A percentile compares a stretch with the other conserved stretches of the same genome.
phyloP scores from a whole-genome alignment of 2,329 filamentous ascomycete species.

The Ascochyta clinopodiicola region DNA sequence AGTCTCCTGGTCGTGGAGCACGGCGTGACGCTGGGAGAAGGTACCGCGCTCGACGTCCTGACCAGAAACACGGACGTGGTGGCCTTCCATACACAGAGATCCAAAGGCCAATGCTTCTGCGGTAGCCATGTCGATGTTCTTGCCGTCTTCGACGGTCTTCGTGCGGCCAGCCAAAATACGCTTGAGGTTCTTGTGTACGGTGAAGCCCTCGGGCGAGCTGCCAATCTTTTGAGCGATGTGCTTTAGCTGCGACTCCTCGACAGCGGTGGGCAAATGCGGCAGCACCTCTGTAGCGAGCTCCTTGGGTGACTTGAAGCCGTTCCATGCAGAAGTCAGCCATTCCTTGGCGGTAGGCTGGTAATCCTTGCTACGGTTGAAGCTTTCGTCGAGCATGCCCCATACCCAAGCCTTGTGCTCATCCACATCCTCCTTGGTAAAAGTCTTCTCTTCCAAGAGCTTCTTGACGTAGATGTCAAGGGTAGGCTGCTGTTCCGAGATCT shows the following conservation, averaged over 20 bases:
- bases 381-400: slow-evolving; percentile 98
- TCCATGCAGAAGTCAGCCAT: slow-evolving; percentile 98
- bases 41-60: slow-evolving; percentile 99
- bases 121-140: slow-evolving; percentile 97
- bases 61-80: slow-evolving; percentile 96
- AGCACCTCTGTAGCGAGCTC: slow-evolving; percentile 94
- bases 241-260: slow-evolving; percentile 74
- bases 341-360: slow-evolving; percentile 96
- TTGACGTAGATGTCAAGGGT: slow-evolving; percentile 92
- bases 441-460: slow-evolving; percentile 88
- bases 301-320: slow-evolving; percentile 99
- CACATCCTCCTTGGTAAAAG: slow-evolving; percentile 95
- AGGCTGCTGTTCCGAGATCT: slow-evolving; percentile 81
- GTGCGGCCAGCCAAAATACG: slow-evolving; percentile 89
- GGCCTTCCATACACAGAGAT: slow-evolving; percentile 86
- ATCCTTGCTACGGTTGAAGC: slow-evolving; percentile 95
- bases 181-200: slow-evolving; percentile 93
- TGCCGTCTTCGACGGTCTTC: slow-evolving; percentile 90
- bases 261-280: slow-evolving; percentile 86
- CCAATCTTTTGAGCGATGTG: slow-evolving; percentile 85
- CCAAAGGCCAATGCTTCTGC: slow-evolving; percentile 96
- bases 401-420: slow-evolving; percentile 99
- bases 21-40: slow-evolving; percentile 96
- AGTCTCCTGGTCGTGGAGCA: slow-evolving; percentile 96
- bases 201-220: slow-evolving; percentile 81